Evolutionary conservation across 305 asterid species (phyloP).

Genomic region (Nicotiana rustica): DNA sequence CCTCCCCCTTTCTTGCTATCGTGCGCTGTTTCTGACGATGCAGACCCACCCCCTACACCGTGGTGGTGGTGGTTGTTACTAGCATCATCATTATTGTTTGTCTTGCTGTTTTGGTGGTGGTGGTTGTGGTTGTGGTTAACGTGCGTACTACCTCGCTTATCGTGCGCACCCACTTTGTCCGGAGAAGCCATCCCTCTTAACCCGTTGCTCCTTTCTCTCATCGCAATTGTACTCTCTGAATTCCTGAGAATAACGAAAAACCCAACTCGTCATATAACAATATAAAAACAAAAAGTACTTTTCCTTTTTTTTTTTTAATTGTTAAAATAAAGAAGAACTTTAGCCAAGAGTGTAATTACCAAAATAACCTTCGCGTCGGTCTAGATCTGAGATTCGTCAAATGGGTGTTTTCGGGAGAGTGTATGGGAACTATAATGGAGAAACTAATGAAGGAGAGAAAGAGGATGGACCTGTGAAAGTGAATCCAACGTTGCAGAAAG

Average conservation of each 20-base stretch:
- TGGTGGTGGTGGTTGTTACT: slow-evolving; percentile 49
- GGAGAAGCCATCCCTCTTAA: slow-evolving; percentile 74
- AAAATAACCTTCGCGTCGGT: slow-evolving; percentile 7
- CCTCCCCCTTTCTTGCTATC: slow-evolving; percentile 59
- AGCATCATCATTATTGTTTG: slow-evolving; percentile 40
- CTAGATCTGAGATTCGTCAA: slow-evolving; percentile 26
- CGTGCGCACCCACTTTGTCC: slow-evolving; percentile 52
- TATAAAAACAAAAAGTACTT: background rate
- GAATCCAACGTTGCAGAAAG: slow-evolving; percentile 37
- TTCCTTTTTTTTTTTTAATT: background rate
- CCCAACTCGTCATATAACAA: slow-evolving; percentile 26
- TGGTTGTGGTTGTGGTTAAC: slow-evolving; percentile 39
- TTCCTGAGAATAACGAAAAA: slow-evolving; percentile 56
- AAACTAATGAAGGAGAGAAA: slow-evolving; percentile 2
- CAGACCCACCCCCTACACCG: slow-evolving; percentile 66
- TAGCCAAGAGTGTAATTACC: background rate
- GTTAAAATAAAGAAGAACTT: background rate
- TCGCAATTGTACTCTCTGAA: slow-evolving; percentile 70
- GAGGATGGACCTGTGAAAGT: slow-evolving; percentile 40
- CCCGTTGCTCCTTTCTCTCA: slow-evolving; percentile 90
- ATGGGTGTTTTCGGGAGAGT: slow-evolving; percentile 8
- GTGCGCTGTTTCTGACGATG: slow-evolving; percentile 70
- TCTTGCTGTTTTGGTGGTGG: slow-evolving; percentile 42
- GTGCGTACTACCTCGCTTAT: slow-evolving; percentile 55
- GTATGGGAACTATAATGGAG: slow-evolving; percentile 5